Base-by-base conservation (phyloP, 495 filamentous ascomycete species). In the Beverwykella pulmonaria region DNA sequence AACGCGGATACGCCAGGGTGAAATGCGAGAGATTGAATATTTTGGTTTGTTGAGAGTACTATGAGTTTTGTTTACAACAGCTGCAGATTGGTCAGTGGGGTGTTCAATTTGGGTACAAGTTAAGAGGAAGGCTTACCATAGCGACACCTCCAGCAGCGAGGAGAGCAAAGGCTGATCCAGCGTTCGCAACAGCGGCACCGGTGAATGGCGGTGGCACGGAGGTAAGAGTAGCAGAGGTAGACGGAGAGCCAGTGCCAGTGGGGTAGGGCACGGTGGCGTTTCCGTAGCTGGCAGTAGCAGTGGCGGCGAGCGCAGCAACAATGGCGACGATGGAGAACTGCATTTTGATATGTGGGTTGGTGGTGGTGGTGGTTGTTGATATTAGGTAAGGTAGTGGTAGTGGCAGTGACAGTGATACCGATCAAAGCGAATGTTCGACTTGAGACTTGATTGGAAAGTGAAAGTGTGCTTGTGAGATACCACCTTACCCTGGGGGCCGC, bases 191-290 rank as follows among this genome's bases (percentile, higher is more conserved):
- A 10, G 58, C 65, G 12, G 65, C 65, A 41, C 58, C 65, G 17
- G 49, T 34, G 32, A 68, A 68, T 22, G 65, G 61, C 63, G 79
- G 76, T 9, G 79, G 77, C 10, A 79, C 57, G n/a, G 75, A 34
- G 12, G 22, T 63, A 10, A 19, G 12, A 4, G 60, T 46, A 17
- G 41, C 23, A 27, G 50, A 54, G 70, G 76, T 53, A 65, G 75
- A 26, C 71, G 76, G 59, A 23, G 76, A 74, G 47, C 81, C 65
- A 7, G 65, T 68, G 12, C 58, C 65, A 41, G 49, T 61, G 17
- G 65, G 58, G 50, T 56, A 61, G 22, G 30, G 19, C n/a, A 29
- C 50, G 2, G 52, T 62, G 25, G n/a, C 17, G 39, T 44, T 61
- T 27, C 12, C 17, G 32, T 50, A 68, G 26, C 25, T 34, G 26